phyloP scores from a whole-genome alignment of 2,329 filamentous ascomycete species.

The Colletotrichum tofieldiae region DNA sequence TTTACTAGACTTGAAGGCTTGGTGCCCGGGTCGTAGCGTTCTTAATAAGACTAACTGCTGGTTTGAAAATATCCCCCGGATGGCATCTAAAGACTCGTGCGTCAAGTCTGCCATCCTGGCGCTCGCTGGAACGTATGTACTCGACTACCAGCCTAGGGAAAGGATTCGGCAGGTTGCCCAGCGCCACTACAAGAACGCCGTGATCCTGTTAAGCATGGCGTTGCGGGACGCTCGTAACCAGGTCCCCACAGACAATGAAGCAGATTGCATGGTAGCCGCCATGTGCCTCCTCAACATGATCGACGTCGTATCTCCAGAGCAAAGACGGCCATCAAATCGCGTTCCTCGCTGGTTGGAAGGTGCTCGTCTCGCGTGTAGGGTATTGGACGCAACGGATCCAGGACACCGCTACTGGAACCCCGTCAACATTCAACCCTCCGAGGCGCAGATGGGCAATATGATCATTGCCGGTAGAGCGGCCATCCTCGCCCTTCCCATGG shows the following conservation, averaged over 20 bases:
- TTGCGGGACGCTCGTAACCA: slow-evolving; percentile 16
- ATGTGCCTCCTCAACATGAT: slow-evolving; percentile 47
- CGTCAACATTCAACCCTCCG: slow-evolving; percentile 53
- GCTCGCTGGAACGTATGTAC: slow-evolving; percentile 58
- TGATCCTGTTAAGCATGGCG: slow-evolving; percentile 51
- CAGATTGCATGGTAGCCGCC: slow-evolving; percentile 43
- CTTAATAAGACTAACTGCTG: slow-evolving; percentile 57
- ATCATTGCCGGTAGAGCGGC: slow-evolving; percentile 58
- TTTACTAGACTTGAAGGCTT: slow-evolving; percentile 54
- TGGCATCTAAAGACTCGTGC: slow-evolving; percentile 52
- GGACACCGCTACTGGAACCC: slow-evolving; percentile 55
- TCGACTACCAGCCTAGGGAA: slow-evolving; percentile 56
- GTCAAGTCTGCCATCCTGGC: slow-evolving; percentile 58
- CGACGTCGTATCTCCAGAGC: slow-evolving; percentile 54
- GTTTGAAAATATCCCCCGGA: slow-evolving; percentile 58
- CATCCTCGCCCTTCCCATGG: slow-evolving; percentile 59
- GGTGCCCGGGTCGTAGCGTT: slow-evolving; percentile 59
- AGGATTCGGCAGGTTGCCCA: slow-evolving; percentile 53
- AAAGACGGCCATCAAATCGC: slow-evolving; percentile 51
- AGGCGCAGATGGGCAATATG: slow-evolving; percentile 55
- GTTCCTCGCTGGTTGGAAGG: slow-evolving; percentile 57
- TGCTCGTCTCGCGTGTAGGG: slow-evolving; percentile 53
- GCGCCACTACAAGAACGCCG: slow-evolving; percentile 47
- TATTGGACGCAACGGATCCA: slow-evolving; percentile 55
- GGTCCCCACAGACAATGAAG: slow-evolving; percentile 20